Evolutionary conservation across 1,284 basidiomycete species (phyloP), one percentile per base, ranked within the genome.

Genomic region (Schizophyllum commune): DNA sequence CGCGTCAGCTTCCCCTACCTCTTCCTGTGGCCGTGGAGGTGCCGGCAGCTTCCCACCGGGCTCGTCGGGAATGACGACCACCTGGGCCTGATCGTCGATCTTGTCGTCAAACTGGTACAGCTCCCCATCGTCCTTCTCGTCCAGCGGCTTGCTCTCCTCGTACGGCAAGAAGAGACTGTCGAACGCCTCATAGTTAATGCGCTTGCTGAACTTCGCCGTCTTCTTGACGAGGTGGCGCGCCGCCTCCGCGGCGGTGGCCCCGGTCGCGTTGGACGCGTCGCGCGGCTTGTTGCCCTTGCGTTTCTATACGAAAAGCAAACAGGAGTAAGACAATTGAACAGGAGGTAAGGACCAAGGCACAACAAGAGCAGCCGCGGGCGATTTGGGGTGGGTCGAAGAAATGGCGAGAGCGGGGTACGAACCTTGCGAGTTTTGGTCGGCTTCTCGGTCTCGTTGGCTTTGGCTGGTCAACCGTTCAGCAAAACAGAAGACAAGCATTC

Each of bases 121-220:
- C 61, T 78, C 74, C 62, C 77, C 78, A 62, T 82, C 80, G 32
- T 65, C 65, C 63, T 72, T 72, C 15, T 78, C 75, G 62, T 73
- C 72, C 66, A 82, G 64, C 60, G 79, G 79, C 0, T 68, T 66
- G 27, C 67, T 72, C 67, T 22, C 73, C 71, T 19, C 72, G 75
- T 55, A 74, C 78, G 53, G 83, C 82, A 32, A 84, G 71, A 94
- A 92, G 5, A 94, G 79, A 62, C 84, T 83, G 66, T 89, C 88
- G 59, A 94, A 81, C 0, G 91, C 92, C 66, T 91, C 87, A 70
- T 95, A 95, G 70, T 95, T 95, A 73, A 95, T 94, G 58, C 92
- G 84, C 68, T 91, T 91, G 74, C 89, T 92, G 73, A 93, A 92
- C 71, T 86, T 91, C 22, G 85, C 79, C 65, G 88, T 91, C 73